Base-by-base conservation (phyloP, 192 early-diverging fungal genomes). In the Entomortierella lignicola region DNA sequence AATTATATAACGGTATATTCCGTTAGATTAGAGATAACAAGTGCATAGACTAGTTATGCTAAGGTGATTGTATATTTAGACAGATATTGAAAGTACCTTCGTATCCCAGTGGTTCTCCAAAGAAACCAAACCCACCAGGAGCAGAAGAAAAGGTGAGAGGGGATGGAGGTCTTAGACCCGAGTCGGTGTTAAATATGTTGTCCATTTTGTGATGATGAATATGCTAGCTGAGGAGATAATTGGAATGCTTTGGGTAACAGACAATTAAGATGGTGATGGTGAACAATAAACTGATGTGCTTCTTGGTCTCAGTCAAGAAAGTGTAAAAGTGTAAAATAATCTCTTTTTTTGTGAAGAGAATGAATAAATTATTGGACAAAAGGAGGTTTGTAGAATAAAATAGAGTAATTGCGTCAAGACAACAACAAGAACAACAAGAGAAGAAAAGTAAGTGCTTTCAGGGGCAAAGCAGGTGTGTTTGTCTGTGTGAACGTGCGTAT, bases 151-250 rank as follows among this genome's bases (percentile, higher is more conserved):
- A 77, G 17, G 42, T 59, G 23, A 70, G 61, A 1, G 75, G 75
- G 0, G 75, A 79, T 37, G 75, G 75, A 17, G 75, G 75, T 61
- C 75, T 58, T 48, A 79, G 60, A 27, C 75, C 75, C 13, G 75
- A 79, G 43, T 79, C 75, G 43, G 75, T 79, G 30, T 79, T 79
- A 47, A 70, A 79, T 63, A 79, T 69, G 44, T 70, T 61, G 0
- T 65, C 56, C 59, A 64, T 73, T 51, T 7, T 23, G 18, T 47
- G 20, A 23, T 43, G 34, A 26, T 25, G 4, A 30, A 31, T 30
- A 17, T 51, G 50, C 18, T 21, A n/a, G n/a, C n/a, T 51, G 50
- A 21, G 23, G 11, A 47, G 26, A 63, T 51, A 41, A 55, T 27
- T 34, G 48, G 20, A 18, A n/a, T 26, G 29, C 18, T 30, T 25